Evolutionary conservation across 805 yeast species (phyloP).

Genomic region (Debaryomyces tyrocola): DNA sequence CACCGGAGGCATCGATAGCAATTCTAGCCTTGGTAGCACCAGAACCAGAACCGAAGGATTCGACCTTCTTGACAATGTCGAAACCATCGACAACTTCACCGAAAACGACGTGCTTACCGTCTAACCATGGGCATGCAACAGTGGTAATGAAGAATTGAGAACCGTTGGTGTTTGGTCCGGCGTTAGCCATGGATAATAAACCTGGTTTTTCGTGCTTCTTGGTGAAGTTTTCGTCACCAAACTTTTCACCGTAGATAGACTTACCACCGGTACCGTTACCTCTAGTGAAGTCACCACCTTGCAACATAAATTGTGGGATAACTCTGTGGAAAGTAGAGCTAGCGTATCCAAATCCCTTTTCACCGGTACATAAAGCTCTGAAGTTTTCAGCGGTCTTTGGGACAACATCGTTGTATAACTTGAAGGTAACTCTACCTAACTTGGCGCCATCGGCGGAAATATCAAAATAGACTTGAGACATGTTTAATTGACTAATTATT

Average conservation of each 20-base stretch:
- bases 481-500: constrained; percentile 14
- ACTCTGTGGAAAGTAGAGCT: constrained; percentile 93
- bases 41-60: constrained; percentile 61
- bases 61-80: constrained; percentile 58
- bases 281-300: constrained; percentile 60
- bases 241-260: constrained; percentile 74
- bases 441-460: constrained; percentile 72
- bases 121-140: constrained; percentile 75
- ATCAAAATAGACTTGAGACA: constrained; percentile 81
- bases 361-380: constrained; percentile 85
- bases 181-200: constrained; percentile 86
- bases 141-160: constrained; percentile 89
- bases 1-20: constrained; percentile 63
- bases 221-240: constrained; percentile 66
- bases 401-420: constrained; percentile 53
- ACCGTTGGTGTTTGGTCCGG: constrained; percentile 91
- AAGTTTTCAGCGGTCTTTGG: constrained; percentile 83
- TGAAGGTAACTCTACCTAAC: constrained; percentile 82
- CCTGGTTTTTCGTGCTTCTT: constrained; percentile 79
- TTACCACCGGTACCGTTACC: constrained; percentile 94
- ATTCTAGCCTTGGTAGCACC: constrained; percentile 69
- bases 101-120: constrained; percentile 75
- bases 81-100: constrained; percentile 73
- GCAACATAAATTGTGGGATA: constrained; percentile 94
- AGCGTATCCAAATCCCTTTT: constrained; percentile 90